phyloP scores from a whole-genome alignment of 2,329 filamentous ascomycete genomes.

The Sphaceloma murrayae region DNA sequence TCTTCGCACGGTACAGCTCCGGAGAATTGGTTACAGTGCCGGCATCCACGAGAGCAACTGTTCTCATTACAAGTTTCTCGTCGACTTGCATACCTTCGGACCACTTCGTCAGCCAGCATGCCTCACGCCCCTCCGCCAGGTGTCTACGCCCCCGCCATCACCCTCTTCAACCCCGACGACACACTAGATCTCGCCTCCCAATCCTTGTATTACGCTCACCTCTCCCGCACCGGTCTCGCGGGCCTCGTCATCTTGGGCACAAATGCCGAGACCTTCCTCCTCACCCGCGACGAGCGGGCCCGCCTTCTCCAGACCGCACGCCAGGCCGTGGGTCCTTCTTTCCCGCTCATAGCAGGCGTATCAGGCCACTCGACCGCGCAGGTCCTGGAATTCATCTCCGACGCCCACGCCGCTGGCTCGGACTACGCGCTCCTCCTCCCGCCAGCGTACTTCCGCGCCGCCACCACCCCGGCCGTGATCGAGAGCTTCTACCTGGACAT shows the following conservation, averaged over 20 bases:
- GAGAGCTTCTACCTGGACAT: slow-evolving; percentile 39
- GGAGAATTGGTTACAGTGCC: too few species aligned
- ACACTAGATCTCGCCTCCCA: slow-evolving; percentile 35
- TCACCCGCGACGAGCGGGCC: slow-evolving; percentile 34
- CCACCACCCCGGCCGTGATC: slow-evolving; percentile 35
- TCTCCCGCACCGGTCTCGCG: slow-evolving; percentile 34
- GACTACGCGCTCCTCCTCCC: slow-evolving; percentile 38
- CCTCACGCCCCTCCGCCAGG: slow-evolving; percentile 6
- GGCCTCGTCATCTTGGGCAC: slow-evolving; percentile 40
- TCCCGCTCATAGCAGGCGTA: slow-evolving; percentile 37
- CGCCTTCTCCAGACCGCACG: slow-evolving; percentile 31
- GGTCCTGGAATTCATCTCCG: slow-evolving; percentile 35
- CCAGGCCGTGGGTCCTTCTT: slow-evolving; percentile 34
- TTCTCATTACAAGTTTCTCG: not conserved
- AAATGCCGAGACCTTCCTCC: slow-evolving; percentile 39
- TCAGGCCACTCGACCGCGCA: slow-evolving; percentile 37
- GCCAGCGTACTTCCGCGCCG: slow-evolving; percentile 38
- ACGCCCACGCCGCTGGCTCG: slow-evolving; percentile 35
- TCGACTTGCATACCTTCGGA: not conserved
- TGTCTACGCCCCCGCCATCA: slow-evolving; percentile 32
- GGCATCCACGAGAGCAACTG: not conserved
- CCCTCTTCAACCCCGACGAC: slow-evolving; percentile 36
- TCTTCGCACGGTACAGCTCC: too few species aligned
- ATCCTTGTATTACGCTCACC: slow-evolving; percentile 37
- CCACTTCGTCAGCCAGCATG: not conserved